Percentiles rank a stretch among this genome's conserved stretches.
These are phyloP conservation scores for Fusarium pilosicola DNA, from an alignment of 2,329 filamentous ascomycete genomes.

Conservation along the genomic window DNA sequence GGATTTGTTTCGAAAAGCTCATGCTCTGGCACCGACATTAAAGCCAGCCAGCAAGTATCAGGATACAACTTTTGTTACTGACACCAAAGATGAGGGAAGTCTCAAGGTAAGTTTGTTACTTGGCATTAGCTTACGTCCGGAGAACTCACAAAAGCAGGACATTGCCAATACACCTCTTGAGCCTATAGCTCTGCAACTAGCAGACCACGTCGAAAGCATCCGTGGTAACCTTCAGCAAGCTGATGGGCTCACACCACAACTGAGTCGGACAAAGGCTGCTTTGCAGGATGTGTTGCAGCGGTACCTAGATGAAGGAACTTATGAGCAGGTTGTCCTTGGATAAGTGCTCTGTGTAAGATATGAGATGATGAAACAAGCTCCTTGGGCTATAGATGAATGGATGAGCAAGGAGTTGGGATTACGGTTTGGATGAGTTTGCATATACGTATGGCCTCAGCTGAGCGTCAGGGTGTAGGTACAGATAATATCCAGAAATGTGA, in stretches of 20 bases:
- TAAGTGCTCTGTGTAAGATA: slow-evolving; percentile 6
- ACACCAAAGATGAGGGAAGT: slow-evolving; percentile 7
- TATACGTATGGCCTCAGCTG: not conserved
- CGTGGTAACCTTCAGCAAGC: slow-evolving; percentile 64
- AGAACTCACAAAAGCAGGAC: slow-evolving; percentile 43
- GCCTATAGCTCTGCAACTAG: slow-evolving; percentile 59
- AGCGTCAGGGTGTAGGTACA: not conserved
- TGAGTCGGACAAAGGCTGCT: slow-evolving; percentile 59
- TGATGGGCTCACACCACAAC: slow-evolving; percentile 60
- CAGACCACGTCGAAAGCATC: slow-evolving; percentile 67
- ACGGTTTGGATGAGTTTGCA: not conserved
- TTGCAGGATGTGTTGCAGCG: slow-evolving; percentile 60
- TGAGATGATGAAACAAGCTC: slow-evolving; percentile 11
- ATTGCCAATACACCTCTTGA: slow-evolving; percentile 56
- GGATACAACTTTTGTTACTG: slow-evolving; percentile 22
- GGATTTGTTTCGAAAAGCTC: slow-evolving; percentile 60
- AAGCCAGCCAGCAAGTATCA: slow-evolving; percentile 8
- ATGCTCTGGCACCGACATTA: slow-evolving; percentile 58
- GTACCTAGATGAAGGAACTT: slow-evolving; percentile 56
- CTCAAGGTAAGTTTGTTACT: slow-evolving; percentile 37
- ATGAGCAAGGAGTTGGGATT: slow-evolving; percentile 19
- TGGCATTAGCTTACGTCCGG: not conserved
- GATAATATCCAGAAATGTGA: not conserved
- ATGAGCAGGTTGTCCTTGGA: slow-evolving; percentile 61
- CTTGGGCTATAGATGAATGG: not conserved